Conservation (phyloP, 495 filamentous ascomycete species). For the Viridothelium virens region DNA sequence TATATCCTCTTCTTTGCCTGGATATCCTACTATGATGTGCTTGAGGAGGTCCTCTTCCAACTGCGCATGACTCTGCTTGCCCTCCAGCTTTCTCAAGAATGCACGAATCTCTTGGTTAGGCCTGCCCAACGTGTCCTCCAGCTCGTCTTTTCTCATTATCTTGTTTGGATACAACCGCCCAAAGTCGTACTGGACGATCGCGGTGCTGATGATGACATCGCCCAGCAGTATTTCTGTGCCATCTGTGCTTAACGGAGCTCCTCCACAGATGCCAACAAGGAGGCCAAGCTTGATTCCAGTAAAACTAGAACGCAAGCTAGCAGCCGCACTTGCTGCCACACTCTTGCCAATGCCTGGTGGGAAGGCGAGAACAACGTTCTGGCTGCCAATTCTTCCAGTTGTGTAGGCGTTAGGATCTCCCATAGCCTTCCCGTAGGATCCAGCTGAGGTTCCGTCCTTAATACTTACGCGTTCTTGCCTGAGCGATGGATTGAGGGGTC, state of each 20-base stretch:
- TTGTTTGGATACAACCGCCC: constrained; percentile 13
- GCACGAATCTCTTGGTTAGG: constrained; percentile 3
- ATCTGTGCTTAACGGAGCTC: neutral
- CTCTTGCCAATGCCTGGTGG: constrained; percentile 29
- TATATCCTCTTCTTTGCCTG: neutral
- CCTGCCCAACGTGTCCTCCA: neutral
- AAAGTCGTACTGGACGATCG: constrained; percentile 15
- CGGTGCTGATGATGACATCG: constrained; percentile 14
- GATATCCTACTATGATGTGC: neutral
- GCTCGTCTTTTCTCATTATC: neutral
- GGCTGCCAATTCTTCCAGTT: constrained; percentile 27
- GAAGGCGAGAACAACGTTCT: constrained; percentile 30
- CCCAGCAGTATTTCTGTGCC: constrained; percentile 13
- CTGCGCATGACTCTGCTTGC: neutral
- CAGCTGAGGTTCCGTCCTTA: too few relatives aligned
- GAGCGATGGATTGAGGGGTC: too few relatives aligned
- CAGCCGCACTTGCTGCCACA: constrained; percentile 21
- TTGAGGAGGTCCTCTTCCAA: neutral
- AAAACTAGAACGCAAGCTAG: constrained; percentile 18
- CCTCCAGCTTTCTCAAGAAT: constrained; percentile 5
- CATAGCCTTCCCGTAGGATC: constrained; percentile 18
- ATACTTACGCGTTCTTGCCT: too few relatives aligned
- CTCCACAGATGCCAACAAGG: constrained; percentile 15
- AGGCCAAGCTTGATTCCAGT: constrained; percentile 9
- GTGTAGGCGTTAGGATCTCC: constrained; percentile 31